Conservation (phyloP, 371 early-diverging fungal genomes). For the Rhizomucor miehei region DNA sequence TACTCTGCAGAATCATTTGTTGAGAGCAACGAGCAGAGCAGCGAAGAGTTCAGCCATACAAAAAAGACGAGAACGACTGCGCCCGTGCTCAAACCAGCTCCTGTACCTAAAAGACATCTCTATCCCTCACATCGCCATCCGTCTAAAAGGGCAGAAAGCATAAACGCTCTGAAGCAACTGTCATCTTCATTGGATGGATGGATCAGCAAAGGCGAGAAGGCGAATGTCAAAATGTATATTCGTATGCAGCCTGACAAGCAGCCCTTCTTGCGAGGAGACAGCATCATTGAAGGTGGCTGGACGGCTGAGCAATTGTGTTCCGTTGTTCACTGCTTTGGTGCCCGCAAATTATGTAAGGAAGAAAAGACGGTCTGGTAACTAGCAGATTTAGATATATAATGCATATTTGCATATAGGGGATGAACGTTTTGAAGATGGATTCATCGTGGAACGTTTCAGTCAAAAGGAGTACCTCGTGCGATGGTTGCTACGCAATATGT, state of each 20-base stretch:
- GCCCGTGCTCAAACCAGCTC: conserved; percentile 2
- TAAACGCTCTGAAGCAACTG: conserved; percentile 14
- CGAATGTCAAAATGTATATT: conserved; percentile 6
- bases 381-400: too few relatives aligned
- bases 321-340: conserved; percentile 37
- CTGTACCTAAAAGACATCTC: conserved; percentile 4
- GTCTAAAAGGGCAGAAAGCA: conserved; percentile 14
- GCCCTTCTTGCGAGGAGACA: conserved; percentile 50
- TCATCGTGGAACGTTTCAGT: conserved; percentile 50
- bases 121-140: conserved; percentile 23
- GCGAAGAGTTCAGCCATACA: neutral
- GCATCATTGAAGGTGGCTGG: conserved; percentile 50
- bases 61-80: neutral
- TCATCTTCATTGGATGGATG: conserved; percentile 17
- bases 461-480: conserved; percentile 56
- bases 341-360: conserved; percentile 43
- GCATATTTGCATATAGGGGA: too few relatives aligned
- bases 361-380: neutral
- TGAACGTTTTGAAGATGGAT: conserved; percentile 48
- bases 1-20: conserved; percentile 8
- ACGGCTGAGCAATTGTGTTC: conserved; percentile 56
- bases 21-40: neutral
- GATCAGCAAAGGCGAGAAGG: conserved; percentile 9
- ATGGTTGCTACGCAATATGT: conserved; percentile 25
- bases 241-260: conserved; percentile 7